Base-by-base conservation (phyloP, 1,139 yeast species). In the Saccharomyces hybrid region DNA sequence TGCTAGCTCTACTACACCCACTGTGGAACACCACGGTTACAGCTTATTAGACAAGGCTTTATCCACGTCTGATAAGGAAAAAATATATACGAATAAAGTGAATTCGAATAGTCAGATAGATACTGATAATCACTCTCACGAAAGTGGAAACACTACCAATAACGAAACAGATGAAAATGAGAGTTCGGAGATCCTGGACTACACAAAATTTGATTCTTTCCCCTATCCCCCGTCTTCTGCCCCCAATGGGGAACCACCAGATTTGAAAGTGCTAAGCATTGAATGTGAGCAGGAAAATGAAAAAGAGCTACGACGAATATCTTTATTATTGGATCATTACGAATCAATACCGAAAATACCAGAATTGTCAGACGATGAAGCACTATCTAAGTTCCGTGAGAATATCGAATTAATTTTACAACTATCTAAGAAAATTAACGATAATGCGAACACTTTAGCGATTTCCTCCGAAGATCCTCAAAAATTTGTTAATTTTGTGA, bases 401-500 rank as follows among this genome's bases (percentile, higher is more conserved):
- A 50, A 51, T 9, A 50, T 54, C 5, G 49, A 52, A 2, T 9
- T 44, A 11, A 26, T 54, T 27, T 25, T 50, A 29, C 46, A 54
- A 20, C 9, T 54, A 2, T 52, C 53, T n/a, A 46, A 47, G n/a
- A 26, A 9, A 5, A 42, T 41, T 4, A 23, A 23, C 27, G 44
- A 44, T 9, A 23, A 20, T n/a, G 31, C 25, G 16, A 38, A 38
- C n/a, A 20, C n/a, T 20, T 38, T 38, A 38, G 44, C 44, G 25
- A 20, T 38, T 20, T 38, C 44, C 44, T 4, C 44, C 1, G 44
- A 38, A 9, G 44, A 38, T 4, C 44, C 44, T 38, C 44, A 38
- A 38, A 38, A 38, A 11, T 38, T 38, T 38, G 26, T 38, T 38
- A 38, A 38, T 38, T 63, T 63, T 52, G 48, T 49, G 41, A 63